Percentiles rank a stretch among this genome's conserved stretches.
phyloP scores from a whole-genome alignment of 2,329 filamentous ascomycete species.

The Leptodontidium sp. region DNA sequence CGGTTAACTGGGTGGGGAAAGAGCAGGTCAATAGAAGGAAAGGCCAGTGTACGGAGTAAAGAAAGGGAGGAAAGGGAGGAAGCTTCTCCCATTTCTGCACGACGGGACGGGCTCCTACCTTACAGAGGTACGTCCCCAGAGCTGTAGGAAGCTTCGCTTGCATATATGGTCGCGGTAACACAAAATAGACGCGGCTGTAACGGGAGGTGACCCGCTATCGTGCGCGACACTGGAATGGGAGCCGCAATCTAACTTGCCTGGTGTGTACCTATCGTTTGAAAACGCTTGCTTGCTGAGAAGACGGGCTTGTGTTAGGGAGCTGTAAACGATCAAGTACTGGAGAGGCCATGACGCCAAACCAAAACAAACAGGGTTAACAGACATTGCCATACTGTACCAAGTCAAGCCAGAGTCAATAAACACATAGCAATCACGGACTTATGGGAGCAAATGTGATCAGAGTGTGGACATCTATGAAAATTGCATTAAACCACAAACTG shows the following conservation, averaged over 20 bases:
- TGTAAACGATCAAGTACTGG: neutral
- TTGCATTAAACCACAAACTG: too few relatives aligned
- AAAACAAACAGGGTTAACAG: neutral
- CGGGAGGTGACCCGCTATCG: neutral
- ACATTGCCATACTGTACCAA: too few relatives aligned
- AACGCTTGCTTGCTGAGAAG: neutral
- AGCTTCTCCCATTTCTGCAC: neutral
- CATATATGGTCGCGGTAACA: neutral
- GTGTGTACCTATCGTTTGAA: neutral
- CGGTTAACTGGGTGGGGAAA: slow-evolving; percentile 6
- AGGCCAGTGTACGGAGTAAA: neutral
- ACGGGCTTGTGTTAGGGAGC: neutral
- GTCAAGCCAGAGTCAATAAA: too few relatives aligned
- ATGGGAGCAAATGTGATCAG: too few relatives aligned
- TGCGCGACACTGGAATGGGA: neutral
- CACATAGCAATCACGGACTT: too few relatives aligned
- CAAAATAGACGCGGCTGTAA: neutral
- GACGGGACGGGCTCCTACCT: slow-evolving; percentile 5
- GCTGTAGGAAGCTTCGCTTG: too few relatives aligned
- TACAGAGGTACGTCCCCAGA: neutral
- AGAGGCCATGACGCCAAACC: neutral
- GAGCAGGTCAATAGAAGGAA: neutral
- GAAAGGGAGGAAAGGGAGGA: neutral
- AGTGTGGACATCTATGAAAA: too few relatives aligned
- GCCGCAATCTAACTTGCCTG: neutral